These are phyloP conservation scores for Deinandra increscens DNA, from an alignment of 129 eudicot genomes.

Conservation along the genomic window DNA sequence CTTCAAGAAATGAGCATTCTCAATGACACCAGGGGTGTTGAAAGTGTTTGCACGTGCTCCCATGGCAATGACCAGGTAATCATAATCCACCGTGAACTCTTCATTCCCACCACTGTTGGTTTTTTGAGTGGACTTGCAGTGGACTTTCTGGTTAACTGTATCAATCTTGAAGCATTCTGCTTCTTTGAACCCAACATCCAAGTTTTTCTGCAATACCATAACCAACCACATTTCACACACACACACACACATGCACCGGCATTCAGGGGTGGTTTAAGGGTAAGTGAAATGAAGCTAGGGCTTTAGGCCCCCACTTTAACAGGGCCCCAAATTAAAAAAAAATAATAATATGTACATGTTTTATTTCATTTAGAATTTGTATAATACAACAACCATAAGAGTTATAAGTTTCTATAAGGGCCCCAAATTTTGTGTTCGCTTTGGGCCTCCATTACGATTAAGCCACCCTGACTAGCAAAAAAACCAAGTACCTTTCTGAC, in stretches of 20 bases:
- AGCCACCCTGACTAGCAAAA: too few species aligned
- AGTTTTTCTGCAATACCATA: conserved; percentile 47
- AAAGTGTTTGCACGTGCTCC: conserved; percentile 84
- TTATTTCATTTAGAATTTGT: too few species aligned
- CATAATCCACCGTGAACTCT: conserved; percentile 70
- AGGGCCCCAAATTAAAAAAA: too few species aligned
- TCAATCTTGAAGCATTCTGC: conserved; percentile 89
- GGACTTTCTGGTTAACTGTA: conserved; percentile 55
- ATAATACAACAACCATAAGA: too few species aligned
- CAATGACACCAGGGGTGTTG: conserved; percentile 85
- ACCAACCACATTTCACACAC: conserved; percentile 2
- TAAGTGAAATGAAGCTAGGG: too few species aligned
- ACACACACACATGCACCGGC: not conserved
- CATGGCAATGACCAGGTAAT: conserved; percentile 66
- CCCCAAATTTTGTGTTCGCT: too few species aligned
- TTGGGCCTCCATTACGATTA: too few species aligned
- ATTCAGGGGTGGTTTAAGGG: too few species aligned
- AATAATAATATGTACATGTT: too few species aligned
- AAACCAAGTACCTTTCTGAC: not conserved
- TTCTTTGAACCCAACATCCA: conserved; percentile 54
- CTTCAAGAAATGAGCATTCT: conserved; percentile 74
- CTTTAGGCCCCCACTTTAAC: too few species aligned
- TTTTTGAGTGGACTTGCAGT: conserved; percentile 47
- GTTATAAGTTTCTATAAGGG: too few species aligned
- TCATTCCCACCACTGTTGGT: conserved; percentile 43